Conservation (phyloP, 768 basidiomycete genomes). For the Tricholomella constricta region DNA sequence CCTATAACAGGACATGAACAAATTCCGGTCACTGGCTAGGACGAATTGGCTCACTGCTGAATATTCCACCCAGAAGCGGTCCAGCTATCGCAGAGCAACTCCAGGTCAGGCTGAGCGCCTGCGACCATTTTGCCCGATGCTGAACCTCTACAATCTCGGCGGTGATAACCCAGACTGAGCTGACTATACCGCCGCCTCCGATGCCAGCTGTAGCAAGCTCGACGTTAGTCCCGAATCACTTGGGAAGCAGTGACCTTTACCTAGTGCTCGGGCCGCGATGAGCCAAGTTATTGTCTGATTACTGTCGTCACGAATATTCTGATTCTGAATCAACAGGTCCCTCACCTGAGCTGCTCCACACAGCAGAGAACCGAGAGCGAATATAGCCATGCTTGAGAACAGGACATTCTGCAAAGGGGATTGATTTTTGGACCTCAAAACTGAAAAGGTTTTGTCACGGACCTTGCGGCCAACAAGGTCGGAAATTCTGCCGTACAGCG, state of each 20-base stretch:
- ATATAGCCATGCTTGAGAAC: conserved; percentile 72
- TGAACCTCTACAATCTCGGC: conserved; percentile 77
- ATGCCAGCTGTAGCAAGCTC: conserved; percentile 54
- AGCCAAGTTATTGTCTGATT: conserved; percentile 60
- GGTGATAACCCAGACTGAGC: conserved; percentile 84
- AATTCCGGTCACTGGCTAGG: conserved; percentile 4
- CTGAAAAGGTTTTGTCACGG: neutral
- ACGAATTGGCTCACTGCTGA: conserved; percentile 59
- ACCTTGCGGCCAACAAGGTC: conserved; percentile 84
- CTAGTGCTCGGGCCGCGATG: conserved; percentile 61
- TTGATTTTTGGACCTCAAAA: neutral
- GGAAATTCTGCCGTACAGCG: conserved; percentile 78
- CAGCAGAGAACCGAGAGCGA: conserved; percentile 76
- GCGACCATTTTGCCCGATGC: conserved; percentile 80
- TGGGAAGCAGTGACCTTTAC: conserved; percentile 21
- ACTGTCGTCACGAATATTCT: conserved; percentile 18
- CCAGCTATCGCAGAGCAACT: conserved; percentile 84
- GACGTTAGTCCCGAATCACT: neutral
- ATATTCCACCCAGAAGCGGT: conserved; percentile 79
- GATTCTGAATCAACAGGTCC: conserved; percentile 15
- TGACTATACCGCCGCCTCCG: conserved; percentile 87
- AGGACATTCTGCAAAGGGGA: conserved; percentile 55
- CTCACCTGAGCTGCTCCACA: conserved; percentile 75
- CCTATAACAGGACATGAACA: conserved; percentile 27
- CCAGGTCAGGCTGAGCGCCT: conserved; percentile 85